Percentiles rank a stretch among this genome's conserved stretches.
Conservation (phyloP, 2,329 filamentous ascomycete genomes). For the Remersonia thermophila region DNA sequence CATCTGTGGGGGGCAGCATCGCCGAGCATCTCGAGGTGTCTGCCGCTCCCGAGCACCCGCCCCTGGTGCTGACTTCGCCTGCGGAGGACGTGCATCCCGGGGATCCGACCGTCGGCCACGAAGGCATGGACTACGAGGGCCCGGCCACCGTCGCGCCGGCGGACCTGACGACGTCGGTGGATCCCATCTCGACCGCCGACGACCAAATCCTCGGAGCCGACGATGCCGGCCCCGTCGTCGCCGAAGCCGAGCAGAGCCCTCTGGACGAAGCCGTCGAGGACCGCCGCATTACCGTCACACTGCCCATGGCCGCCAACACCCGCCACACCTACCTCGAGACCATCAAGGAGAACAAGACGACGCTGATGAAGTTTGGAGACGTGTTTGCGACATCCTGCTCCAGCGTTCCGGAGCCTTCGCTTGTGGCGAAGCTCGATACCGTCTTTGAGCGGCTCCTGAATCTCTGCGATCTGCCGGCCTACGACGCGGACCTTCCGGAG, state of each 20-base stretch:
- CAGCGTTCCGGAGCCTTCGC: constrained; percentile 25
- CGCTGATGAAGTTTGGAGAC: constrained; percentile 34
- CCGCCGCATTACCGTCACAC: constrained; percentile 32
- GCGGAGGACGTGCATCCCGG: too few relatives aligned
- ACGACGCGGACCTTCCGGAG: constrained; percentile 33
- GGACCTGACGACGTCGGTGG: background rate
- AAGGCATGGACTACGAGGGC: constrained; percentile 7
- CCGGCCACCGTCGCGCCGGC: constrained; percentile 14
- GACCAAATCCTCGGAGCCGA: constrained; percentile 2
- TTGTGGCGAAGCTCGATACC: constrained; percentile 35
- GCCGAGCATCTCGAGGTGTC: constrained; percentile 1
- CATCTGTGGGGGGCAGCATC: constrained; percentile 1
- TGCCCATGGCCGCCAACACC: constrained; percentile 42
- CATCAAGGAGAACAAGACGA: constrained; percentile 30
- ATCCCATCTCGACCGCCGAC: constrained; percentile 2
- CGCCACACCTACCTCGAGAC: constrained; percentile 40
- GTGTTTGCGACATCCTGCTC: constrained; percentile 30
- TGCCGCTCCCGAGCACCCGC: background rate
- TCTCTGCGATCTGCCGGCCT: constrained; percentile 45
- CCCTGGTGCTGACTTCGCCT: background rate
- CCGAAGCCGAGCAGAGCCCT: background rate
- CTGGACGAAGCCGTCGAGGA: constrained; percentile 9
- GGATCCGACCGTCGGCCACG: too few relatives aligned
- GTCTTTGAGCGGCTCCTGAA: constrained; percentile 40
- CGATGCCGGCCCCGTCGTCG: background rate